phyloP scores from a whole-genome alignment of 805 yeast species.

The Saccharomycopsis schoenii region DNA sequence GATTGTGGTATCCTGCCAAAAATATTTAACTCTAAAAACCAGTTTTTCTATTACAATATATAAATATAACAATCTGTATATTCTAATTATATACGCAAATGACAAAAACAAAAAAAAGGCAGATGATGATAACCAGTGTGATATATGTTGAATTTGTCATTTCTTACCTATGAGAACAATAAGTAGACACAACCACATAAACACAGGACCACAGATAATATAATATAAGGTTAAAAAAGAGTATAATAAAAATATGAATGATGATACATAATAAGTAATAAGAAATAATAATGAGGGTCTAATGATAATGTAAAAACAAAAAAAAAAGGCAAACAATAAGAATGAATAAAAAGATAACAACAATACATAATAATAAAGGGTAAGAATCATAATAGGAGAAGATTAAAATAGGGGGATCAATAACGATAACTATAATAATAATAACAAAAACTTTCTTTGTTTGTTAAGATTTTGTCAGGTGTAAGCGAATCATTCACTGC shows the following conservation, averaged over 20 bases:
- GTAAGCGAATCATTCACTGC: background rate
- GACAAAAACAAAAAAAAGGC: background rate
- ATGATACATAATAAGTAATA: background rate
- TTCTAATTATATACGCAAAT: background rate
- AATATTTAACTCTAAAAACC: no score
- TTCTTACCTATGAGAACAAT: background rate
- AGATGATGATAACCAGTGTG: background rate
- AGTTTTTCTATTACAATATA: background rate
- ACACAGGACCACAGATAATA: background rate
- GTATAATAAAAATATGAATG: background rate
- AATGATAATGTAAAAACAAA: background rate
- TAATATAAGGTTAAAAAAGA: background rate
- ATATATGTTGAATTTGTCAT: no score
- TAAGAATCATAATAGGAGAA: background rate
- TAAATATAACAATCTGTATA: background rate
- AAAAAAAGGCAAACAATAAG: background rate
- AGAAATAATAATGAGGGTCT: background rate
- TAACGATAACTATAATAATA: background rate
- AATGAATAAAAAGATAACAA: background rate
- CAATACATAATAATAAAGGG: constrained; percentile 1
- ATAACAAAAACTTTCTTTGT: background rate
- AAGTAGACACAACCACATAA: background rate
- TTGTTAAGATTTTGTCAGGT: background rate
- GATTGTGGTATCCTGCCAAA: no score
- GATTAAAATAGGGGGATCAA: background rate